Base-by-base conservation (phyloP, 345 rosid species). In the Eucalyptus erythrocorys region DNA sequence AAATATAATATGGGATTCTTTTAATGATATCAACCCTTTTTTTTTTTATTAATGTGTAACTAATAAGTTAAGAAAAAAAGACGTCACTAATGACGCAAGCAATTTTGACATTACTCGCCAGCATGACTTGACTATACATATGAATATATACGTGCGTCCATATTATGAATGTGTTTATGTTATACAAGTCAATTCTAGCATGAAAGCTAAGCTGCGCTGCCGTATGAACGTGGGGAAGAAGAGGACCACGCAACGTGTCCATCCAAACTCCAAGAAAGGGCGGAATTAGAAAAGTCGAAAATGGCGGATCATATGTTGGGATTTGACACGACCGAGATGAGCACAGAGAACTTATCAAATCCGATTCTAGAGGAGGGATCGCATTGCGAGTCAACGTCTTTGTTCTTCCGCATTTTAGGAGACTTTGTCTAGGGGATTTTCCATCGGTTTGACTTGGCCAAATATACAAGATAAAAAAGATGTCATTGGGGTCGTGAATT, bases 401-500 rank as follows among this genome's bases (percentile, higher is more conserved):
- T 14, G 34, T n/a, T 14, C 76, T n/a, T n/a, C 3, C 17, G 71
- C 71, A 30, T 30, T 30, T 61, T 6, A 3, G 32, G 34, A 30
- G 34, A 61, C 9, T 30, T 30, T 61, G 30, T n/a, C 34, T 3
- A 0, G 3, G 8, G 71, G 4, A 13, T 4, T 13, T 30, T 30
- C 34, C 34, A 30, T 27, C 17, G 16, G 4, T 27, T 30, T 13
- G 14, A 61, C n/a, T 27, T 13, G 68, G 11, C 68, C 8, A 6
- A 13, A 61, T 12, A 13, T 61, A 13, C 2, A 59, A 59, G 68
- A 59, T 3, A 11, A 59, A 59, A 59, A 26, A 12, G 53, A 7
- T 19, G 51, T 49, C 3, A 50, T 1, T 7, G 21, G 21, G 21
- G 1, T 16, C 0, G 53, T 2, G 53, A 50, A 50, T 50, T 50